Base-by-base conservation (phyloP, 176 grass and related monocot genomes). In the Puya raimondii region DNA sequence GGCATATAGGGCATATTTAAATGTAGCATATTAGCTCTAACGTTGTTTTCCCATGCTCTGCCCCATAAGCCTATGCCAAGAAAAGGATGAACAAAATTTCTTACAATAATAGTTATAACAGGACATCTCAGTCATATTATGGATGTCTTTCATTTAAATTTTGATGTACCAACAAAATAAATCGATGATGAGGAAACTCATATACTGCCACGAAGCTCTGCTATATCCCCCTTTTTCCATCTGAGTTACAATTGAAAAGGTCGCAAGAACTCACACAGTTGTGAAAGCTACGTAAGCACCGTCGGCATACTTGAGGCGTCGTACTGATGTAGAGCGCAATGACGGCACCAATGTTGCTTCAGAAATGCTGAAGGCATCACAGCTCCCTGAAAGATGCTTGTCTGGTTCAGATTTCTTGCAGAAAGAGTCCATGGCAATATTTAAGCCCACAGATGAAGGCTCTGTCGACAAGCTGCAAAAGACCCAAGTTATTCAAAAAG, bases 371-470 rank as follows among this genome's bases (percentile, higher is more conserved):
- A 85, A 67, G 1, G 70, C 68, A 63, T 78, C 51, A 17, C 49
- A 57, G 23, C 33, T 53, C 4, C 68, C 65, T 0, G 49, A 12
- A 9, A 15, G 2, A 16, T 53, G 3, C 1, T 63, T 7, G 3
- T 59, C 74, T 0, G 65, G 47, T n/a, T 51, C 64, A 18, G 67
- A 11, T 49, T 23, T 27, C 1, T 16, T 9, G 68, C 69, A 74
- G 48, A 87, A 18, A 15, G 67, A 83, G 4, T 78, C 64, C 5
- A 96, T 56, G 15, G 88, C 93, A 16, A 65, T 56, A 27, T 97
- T 92, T 61, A 97, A 54, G 3, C 86, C 84, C 73, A 76, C 33
- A 1, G 86, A 89, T 0, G 69, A 76, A 9, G 79, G 65, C 58
- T 92, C 93, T 0, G 69, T 83, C 9, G 25, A 48, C 1, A 85